Base-by-base conservation (phyloP, 169 alveolate species). In the Prorocentrum cordatum region DNA sequence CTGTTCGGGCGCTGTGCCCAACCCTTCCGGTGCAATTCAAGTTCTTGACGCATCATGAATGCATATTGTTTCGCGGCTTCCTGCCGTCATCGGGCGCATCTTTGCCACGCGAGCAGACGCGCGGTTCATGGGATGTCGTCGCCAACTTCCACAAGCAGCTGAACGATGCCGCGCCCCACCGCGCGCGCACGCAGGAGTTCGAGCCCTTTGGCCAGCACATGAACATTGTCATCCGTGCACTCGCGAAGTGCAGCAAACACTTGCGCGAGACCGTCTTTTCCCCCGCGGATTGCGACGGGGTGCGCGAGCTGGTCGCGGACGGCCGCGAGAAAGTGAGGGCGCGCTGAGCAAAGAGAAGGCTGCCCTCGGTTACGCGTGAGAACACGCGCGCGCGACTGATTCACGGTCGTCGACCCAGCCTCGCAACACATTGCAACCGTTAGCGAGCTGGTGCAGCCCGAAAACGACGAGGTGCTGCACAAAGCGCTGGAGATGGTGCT, bases 311-410 rank as follows among this genome's bases (percentile, higher is more conserved):
- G 10, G 88, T 79, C 14, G 59, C 62, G 18, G 88, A 79, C 33
- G 88, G 88, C 24, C 88, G 59, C n/a, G 22, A 32, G 24, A 79
- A 79, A 47, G 88, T 79, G 50, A 70, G 54, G 18, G 59, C 54
- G 35, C 47, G 54, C 47, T 33, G 85, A 16, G 71, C 59, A 6
- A 22, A 54, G 18, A 3, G 6, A 35, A 22, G 10, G 35, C 1
- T 6, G 36, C 33, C n/a, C 66, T 68, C 36, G 32, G 29, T 18
- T 18, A 45, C 2, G 59, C 22, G 26, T 18, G 26, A 45, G 22
- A 45, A n/a, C 59, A n/a, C 59, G 59, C 22, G 12, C 12, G 32
- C 66, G 24, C 24, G n/a, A n/a, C n/a, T n/a, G 66, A 31, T 24
- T 54, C 66, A 54, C 24, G 66, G 66, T 54, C 18, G 66, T 54